These are phyloP conservation scores for Boletus sp. DNA, from an alignment of 768 basidiomycete genomes.

Conservation along the genomic window DNA sequence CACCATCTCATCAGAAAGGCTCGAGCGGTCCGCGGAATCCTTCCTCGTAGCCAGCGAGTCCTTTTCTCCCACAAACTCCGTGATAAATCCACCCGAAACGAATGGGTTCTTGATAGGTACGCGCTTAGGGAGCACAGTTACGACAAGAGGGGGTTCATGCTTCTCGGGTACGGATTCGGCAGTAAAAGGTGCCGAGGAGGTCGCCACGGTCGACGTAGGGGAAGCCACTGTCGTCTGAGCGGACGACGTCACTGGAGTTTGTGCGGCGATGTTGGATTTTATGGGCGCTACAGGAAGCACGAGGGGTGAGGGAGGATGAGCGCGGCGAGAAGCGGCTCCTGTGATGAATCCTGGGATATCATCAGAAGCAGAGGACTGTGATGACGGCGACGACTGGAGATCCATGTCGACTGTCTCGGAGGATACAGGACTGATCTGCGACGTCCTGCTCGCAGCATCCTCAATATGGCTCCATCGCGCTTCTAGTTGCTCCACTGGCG, in stretches of 20 bases:
- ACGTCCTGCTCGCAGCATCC: conserved; percentile 26
- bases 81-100: conserved; percentile 48
- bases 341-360: conserved; percentile 35
- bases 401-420: conserved; percentile 36
- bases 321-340: conserved; percentile 28
- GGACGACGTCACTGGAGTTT: conserved; percentile 13
- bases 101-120: conserved; percentile 40
- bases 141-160: not conserved
- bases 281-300: conserved; percentile 18
- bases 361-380: conserved; percentile 23
- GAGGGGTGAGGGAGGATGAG: conserved; percentile 24
- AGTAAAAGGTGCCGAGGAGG: conserved; percentile 5
- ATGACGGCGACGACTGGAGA: conserved; percentile 33
- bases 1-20: conserved; percentile 15
- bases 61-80: conserved; percentile 38
- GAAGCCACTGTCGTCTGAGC: conserved; percentile 19
- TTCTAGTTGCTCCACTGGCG: conserved; percentile 14
- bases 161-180: conserved; percentile 12
- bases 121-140: conserved; percentile 13
- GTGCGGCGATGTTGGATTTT: conserved; percentile 4
- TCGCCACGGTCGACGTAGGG: conserved; percentile 15
- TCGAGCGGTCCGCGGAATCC: conserved; percentile 16
- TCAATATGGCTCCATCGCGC: conserved; percentile 20
- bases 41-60: conserved; percentile 21
- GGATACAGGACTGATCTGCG: conserved; percentile 30